Evolutionary conservation across 805 yeast species (phyloP).

Genomic region (Candida dajiaensis): DNA sequence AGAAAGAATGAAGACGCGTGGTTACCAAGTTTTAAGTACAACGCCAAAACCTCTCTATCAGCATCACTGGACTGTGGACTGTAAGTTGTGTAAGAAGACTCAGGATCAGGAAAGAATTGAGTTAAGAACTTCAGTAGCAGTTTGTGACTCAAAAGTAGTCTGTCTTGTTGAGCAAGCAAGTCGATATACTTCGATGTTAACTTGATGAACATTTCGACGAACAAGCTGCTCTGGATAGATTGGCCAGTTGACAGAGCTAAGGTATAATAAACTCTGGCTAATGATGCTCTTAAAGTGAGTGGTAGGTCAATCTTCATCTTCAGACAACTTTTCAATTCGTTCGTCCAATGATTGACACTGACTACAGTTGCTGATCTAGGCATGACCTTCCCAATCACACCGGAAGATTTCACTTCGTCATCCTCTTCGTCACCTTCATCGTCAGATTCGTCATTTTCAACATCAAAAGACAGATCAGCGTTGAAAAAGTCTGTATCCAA

Average conservation of each 20-base stretch:
- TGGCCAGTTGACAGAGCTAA: constrained; percentile 73
- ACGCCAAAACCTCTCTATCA: constrained; percentile 44
- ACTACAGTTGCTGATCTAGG: constrained; percentile 69
- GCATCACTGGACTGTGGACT: constrained; percentile 22
- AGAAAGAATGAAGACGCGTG: constrained; percentile 51
- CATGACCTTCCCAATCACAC: constrained; percentile 52
- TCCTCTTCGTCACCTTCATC: constrained; percentile 34
- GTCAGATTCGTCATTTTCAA: constrained; percentile 34
- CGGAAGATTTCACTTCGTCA: constrained; percentile 32
- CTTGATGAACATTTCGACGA: constrained; percentile 52
- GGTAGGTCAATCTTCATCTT: constrained; percentile 81
- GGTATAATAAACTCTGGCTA: constrained; percentile 67
- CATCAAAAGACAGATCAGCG: constrained; percentile 31
- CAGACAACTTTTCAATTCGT: constrained; percentile 73
- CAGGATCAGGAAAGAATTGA: constrained; percentile 40
- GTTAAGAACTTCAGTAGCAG: constrained; percentile 27
- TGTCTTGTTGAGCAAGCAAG: constrained; percentile 22
- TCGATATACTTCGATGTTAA: constrained; percentile 39
- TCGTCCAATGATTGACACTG: constrained; percentile 78
- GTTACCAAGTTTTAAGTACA: constrained; percentile 46
- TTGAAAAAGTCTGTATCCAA: constrained; percentile 47
- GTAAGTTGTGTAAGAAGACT: constrained; percentile 39
- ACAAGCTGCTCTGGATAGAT: constrained; percentile 49
- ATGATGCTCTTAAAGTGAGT: constrained; percentile 46
- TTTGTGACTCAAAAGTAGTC: constrained; percentile 30